Conservation (phyloP, 2,329 filamentous ascomycete genomes). For the Lecanicillium sp. region DNA sequence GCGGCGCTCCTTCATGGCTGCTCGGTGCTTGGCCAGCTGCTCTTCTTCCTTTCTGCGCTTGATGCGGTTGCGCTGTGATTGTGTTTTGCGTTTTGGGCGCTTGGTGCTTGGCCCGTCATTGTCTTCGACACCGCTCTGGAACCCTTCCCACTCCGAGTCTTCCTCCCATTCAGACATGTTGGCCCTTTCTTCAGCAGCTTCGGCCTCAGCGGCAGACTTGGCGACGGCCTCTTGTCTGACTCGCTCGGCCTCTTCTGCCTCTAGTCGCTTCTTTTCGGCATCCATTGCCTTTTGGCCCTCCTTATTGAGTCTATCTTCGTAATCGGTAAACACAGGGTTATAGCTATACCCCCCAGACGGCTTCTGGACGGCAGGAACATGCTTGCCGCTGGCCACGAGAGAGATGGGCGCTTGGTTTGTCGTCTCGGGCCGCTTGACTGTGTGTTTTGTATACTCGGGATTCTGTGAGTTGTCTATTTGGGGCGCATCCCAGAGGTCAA, state of each 20-base stretch:
- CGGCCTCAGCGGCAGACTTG: slow-evolving; percentile 62
- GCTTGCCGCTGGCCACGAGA: slow-evolving; percentile 73
- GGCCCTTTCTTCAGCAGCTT: slow-evolving; percentile 60
- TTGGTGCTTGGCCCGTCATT: slow-evolving; percentile 49
- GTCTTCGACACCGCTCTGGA: slow-evolving; percentile 74
- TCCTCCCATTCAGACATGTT: slow-evolving; percentile 68
- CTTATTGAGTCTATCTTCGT: slow-evolving; percentile 63
- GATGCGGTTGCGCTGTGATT: slow-evolving; percentile 76
- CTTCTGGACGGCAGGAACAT: slow-evolving; percentile 67
- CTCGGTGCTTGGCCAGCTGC: slow-evolving; percentile 64
- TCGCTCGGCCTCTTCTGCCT: slow-evolving; percentile 56
- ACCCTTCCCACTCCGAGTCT: slow-evolving; percentile 85
- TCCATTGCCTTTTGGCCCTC: slow-evolving; percentile 75
- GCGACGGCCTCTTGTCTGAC: slow-evolving; percentile 60
- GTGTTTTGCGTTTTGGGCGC: slow-evolving; percentile 76
- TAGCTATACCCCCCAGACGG: slow-evolving; percentile 83
- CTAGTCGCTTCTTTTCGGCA: slow-evolving; percentile 66
- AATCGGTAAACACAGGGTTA: slow-evolving; percentile 83
- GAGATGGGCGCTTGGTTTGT: slow-evolving; percentile 71
- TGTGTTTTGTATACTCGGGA: slow-evolving; percentile 58
- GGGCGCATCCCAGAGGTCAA: slow-evolving; percentile 67
- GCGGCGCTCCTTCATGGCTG: slow-evolving; percentile 63
- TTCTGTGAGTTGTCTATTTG: slow-evolving; percentile 27
- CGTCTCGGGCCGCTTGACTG: slow-evolving; percentile 65
- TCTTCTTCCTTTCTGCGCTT: slow-evolving; percentile 86